These are phyloP conservation scores for Magnaporthiopsis rhizophila DNA, from an alignment of 2,329 filamentous ascomycete genomes.

Conservation along the genomic window DNA sequence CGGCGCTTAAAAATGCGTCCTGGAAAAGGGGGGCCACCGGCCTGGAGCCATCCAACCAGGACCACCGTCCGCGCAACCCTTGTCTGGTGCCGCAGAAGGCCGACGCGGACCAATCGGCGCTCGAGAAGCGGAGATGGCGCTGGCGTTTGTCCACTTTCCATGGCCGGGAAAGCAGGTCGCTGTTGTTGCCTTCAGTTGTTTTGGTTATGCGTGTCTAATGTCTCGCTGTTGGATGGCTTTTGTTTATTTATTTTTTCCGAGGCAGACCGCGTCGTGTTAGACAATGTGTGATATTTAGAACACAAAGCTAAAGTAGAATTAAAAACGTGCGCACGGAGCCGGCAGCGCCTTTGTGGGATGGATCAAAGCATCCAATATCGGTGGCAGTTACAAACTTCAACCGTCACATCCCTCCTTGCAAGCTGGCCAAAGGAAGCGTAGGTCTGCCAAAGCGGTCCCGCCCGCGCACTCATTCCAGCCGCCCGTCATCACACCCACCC, in stretches of 20 bases:
- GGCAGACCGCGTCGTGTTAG: background rate
- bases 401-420: no score
- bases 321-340: no score
- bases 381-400: background rate
- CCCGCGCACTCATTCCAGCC: background rate
- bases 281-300: background rate
- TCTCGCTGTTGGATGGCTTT: background rate
- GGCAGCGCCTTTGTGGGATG: no score
- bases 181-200: background rate
- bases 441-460: background rate
- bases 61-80: background rate
- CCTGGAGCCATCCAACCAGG: background rate
- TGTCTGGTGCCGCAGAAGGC: background rate
- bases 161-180: background rate
- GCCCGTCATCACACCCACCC: background rate
- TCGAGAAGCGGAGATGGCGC: background rate
- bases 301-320: no score
- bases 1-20: constrained; percentile 46
- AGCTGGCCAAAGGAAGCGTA: no score
- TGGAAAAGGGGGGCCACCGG: background rate
- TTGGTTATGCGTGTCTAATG: background rate
- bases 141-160: background rate
- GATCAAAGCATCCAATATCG: background rate
- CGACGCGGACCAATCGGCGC: background rate
- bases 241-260: background rate